Evolutionary conservation across 495 filamentous ascomycete species (phyloP).

Genomic region (Annulohypoxylon nitens): DNA sequence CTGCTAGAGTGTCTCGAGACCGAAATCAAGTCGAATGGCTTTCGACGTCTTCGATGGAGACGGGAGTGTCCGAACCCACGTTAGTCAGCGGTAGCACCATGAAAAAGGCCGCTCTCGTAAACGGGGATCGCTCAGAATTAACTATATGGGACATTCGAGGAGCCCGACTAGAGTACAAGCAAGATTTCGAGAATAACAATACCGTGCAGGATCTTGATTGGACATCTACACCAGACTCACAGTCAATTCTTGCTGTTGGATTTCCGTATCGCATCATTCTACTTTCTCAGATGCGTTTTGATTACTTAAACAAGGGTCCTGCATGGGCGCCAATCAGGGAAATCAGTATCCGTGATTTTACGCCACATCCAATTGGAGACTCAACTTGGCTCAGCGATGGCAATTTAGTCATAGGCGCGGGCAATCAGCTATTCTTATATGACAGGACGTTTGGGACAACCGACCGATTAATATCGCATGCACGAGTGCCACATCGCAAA

Average conservation of each 20-base stretch:
- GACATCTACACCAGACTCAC: slow-evolving; percentile 92
- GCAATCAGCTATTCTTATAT: slow-evolving; percentile 92
- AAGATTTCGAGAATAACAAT: slow-evolving; percentile 78
- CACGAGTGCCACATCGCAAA: slow-evolving; percentile 69
- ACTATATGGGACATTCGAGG: slow-evolving; percentile 94
- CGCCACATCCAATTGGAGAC: slow-evolving; percentile 92
- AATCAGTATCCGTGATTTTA: slow-evolving; percentile 82
- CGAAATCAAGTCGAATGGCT: slow-evolving; percentile 80
- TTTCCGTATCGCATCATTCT: slow-evolving; percentile 87
- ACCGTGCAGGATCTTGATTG: slow-evolving; percentile 90
- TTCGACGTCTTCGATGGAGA: slow-evolving; percentile 84
- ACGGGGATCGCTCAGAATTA: slow-evolving; percentile 76
- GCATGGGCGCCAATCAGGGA: slow-evolving; percentile 90
- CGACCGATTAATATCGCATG: slow-evolving; percentile 71
- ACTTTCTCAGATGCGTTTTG: slow-evolving; percentile 92
- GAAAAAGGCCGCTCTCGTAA: slow-evolving; percentile 87
- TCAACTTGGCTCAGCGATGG: slow-evolving; percentile 90
- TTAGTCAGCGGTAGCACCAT: slow-evolving; percentile 88
- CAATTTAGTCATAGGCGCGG: slow-evolving; percentile 86
- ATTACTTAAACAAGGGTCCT: slow-evolving; percentile 90
- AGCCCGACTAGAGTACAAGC: slow-evolving; percentile 82
- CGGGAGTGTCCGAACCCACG: slow-evolving; percentile 77
- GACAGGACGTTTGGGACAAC: slow-evolving; percentile 77
- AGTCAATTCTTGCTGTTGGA: slow-evolving; percentile 91
- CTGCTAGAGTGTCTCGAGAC: slow-evolving; percentile 76